These are phyloP conservation scores for Arthroderma sp. DNA, from an alignment of 2,329 filamentous ascomycete species.

Conservation along the genomic window DNA sequence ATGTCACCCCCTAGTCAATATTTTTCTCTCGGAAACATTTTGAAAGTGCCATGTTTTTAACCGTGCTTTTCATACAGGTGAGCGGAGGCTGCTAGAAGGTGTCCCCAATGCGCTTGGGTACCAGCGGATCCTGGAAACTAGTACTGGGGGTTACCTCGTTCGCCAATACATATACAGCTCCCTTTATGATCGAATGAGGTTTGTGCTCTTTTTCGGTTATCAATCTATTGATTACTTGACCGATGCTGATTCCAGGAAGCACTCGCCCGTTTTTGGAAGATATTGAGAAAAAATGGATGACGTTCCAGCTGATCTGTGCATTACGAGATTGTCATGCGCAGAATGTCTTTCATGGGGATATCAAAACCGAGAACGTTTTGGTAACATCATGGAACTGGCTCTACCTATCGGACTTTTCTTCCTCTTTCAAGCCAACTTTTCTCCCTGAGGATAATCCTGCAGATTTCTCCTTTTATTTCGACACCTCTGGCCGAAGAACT, in stretches of 20 bases:
- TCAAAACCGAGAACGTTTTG: slow-evolving; percentile 93
- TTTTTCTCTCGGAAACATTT: not conserved
- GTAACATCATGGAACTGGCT: slow-evolving; percentile 99
- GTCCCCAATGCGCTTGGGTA: slow-evolving; percentile 87
- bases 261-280: slow-evolving; percentile 93
- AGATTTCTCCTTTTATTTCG: slow-evolving; percentile 96
- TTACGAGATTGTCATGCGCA: slow-evolving; percentile 81
- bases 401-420: slow-evolving; percentile 94
- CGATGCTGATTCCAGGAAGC: slow-evolving; percentile 39
- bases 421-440: slow-evolving; percentile 85
- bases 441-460: slow-evolving; percentile 93
- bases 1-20: slow-evolving; percentile 24
- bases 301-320: slow-evolving; percentile 86
- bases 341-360: slow-evolving; percentile 91
- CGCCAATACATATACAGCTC: slow-evolving; percentile 95
- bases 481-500: slow-evolving; percentile 77
- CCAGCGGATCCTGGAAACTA: slow-evolving; percentile 81
- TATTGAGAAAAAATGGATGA: slow-evolving; percentile 97
- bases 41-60: not conserved
- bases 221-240: not conserved
- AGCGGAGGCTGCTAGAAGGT: slow-evolving; percentile 64
- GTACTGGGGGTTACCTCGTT: slow-evolving; percentile 81
- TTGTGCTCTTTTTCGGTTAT: slow-evolving; percentile 10
- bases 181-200: slow-evolving; percentile 80
- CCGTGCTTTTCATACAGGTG: slow-evolving; percentile 41